Percentiles rank a stretch among this genome's conserved stretches.
These are phyloP conservation scores for Aspergillus clavatus DNA, from an alignment of 2,329 filamentous ascomycete genomes.

Conservation along the genomic window DNA sequence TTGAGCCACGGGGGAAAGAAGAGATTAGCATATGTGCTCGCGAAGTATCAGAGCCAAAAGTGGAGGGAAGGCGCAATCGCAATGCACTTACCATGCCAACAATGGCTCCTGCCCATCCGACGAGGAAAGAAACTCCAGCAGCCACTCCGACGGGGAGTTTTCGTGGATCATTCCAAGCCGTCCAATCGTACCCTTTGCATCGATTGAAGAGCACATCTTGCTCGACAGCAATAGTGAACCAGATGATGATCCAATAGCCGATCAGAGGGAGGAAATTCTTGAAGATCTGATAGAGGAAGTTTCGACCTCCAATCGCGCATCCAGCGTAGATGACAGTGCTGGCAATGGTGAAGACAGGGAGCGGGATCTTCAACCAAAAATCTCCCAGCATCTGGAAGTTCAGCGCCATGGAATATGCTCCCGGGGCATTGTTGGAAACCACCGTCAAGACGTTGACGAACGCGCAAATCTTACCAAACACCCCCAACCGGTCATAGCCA, in stretches of 20 bases:
- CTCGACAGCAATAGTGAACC: conserved; percentile 40
- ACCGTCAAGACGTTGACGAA: conserved; percentile 41
- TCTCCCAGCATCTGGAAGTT: conserved; percentile 42
- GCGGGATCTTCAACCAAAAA: conserved; percentile 36
- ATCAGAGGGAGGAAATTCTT: conserved; percentile 45
- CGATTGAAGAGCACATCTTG: conserved; percentile 43
- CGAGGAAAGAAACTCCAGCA: conserved; percentile 33
- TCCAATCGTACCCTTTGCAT: conserved; percentile 37
- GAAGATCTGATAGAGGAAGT: conserved; percentile 43
- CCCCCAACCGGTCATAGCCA: conserved; percentile 36
- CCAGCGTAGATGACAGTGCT: conserved; percentile 40
- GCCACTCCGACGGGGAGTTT: conserved; percentile 41
- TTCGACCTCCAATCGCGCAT: conserved; percentile 42
- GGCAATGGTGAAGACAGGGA: conserved; percentile 41
- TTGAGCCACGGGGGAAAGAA: not conserved
- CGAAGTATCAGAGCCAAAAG: not conserved
- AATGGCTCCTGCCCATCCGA: conserved; percentile 40
- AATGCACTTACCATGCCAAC: conserved; percentile 33
- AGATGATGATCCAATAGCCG: conserved; percentile 45
- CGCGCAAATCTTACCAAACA: conserved; percentile 42
- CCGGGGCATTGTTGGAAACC: conserved; percentile 43
- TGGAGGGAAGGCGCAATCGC: not conserved
- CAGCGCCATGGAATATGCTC: conserved; percentile 43
- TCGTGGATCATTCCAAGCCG: conserved; percentile 35
- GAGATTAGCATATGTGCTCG: conserved; percentile 3